Base-by-base conservation (phyloP, 176 grass and related monocot genomes). In the Hsuehochloa calcarea region DNA sequence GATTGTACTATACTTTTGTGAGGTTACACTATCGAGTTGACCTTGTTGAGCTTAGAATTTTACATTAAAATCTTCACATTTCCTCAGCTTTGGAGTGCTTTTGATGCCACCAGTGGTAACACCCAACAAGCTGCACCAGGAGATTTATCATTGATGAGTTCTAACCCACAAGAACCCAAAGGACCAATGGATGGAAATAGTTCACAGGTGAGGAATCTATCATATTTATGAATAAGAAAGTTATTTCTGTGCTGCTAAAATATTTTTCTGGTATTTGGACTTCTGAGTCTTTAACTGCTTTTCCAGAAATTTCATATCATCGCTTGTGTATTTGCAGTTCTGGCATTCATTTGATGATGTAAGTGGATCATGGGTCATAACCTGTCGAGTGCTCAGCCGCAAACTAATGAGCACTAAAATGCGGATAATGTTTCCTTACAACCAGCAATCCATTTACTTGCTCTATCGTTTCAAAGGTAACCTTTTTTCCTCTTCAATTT, bases 271-370 rank as follows among this genome's bases (percentile, higher is more conserved):
- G 49, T 81, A 73, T 87, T 23, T 58, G 47, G 13, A 45, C 8
- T 74, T 25, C 40, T 26, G 5, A 43, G 22, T 81, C 10, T 85
- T 68, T 54, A 88, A 77, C 31, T n/a, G 12, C 19, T 64, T 79
- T 10, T 34, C 39, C 22, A 20, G 10, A 75, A 56, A n/a, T 68
- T 70, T 67, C 19, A 65, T 34, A 29, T 23, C 3, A 0, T 40
- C 10, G 27, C 41, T 83, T 54, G 19, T 81, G 56, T 72, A 46
- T 85, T 91, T 85, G 10, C 58, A 98, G 89, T 64, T 82, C 43
- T 95, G 95, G 93, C 63, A 95, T 84, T 80, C 89, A 47, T 98
- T 93, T 87, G 93, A 91, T 72, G 81, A 87, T 85, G 51, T 14
- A 43, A 43, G 41, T 43, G 8, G 41, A 10, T 43, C 41, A 43